Conservation (phyloP, 225 moss, liverwort and hornwort species). For the Rhytidiadelphus loreus region DNA sequence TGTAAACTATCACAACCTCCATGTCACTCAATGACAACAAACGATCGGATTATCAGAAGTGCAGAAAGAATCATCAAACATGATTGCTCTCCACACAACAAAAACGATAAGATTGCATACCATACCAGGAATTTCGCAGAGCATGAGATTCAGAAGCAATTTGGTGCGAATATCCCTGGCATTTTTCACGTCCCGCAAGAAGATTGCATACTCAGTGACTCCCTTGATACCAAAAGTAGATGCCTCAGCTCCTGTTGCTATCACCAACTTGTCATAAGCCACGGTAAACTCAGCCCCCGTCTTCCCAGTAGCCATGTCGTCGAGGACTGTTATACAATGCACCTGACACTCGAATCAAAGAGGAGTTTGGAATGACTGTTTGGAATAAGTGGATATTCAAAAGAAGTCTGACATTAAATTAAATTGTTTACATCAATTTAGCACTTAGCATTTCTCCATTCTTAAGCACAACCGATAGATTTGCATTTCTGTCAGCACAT, state of each 20-base stretch:
- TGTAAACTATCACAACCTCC: constrained; percentile 17
- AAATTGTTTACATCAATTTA: neutral
- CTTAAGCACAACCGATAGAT: neutral
- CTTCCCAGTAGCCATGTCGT: constrained; percentile 11
- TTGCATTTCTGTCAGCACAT: neutral
- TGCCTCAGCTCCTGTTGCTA: constrained; percentile 69
- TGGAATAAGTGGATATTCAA: neutral
- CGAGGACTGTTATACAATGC: constrained; percentile 45
- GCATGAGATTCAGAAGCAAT: constrained; percentile 69
- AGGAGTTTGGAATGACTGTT: neutral
- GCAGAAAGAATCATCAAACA: neutral
- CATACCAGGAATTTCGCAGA: constrained; percentile 66
- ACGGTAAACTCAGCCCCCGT: constrained; percentile 37
- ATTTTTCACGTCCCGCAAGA: constrained; percentile 62
- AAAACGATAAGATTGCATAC: neutral
- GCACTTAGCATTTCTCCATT: neutral
- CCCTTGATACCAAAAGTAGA: constrained; percentile 66
- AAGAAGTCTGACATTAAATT: neutral
- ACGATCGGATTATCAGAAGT: neutral
- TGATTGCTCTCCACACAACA: neutral
- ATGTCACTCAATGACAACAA: constrained; percentile 8
- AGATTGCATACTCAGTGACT: constrained; percentile 52
- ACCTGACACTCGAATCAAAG: constrained; percentile 26
- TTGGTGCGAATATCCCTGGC: constrained; percentile 66
- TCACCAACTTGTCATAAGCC: constrained; percentile 74